Evolutionary conservation across 192 early-diverging fungal species (phyloP), one percentile per base, ranked within the genome.

Genomic region (Entomortierella parvispora): DNA sequence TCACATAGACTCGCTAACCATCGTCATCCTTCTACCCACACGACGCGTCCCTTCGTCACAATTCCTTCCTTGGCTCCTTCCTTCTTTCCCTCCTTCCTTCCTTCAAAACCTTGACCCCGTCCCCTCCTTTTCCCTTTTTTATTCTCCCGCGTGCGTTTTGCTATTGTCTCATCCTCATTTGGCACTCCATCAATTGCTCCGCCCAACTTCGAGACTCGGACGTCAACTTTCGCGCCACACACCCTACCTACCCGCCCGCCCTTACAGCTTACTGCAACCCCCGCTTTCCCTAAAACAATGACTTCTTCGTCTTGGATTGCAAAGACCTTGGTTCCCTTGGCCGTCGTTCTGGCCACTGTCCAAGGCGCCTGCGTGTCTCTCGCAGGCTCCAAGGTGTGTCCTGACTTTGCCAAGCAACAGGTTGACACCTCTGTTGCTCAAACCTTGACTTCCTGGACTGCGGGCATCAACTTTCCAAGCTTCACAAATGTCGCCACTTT

Each of bases 281-380:
- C 22, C 33, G 37, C 54, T 20, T 29, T 20, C 23, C n/a, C 14
- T 37, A 64, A 33, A 14, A 48, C 44, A 67, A 68, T 68, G 49
- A 61, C 71, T 32, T 12, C 43, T 4, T 50, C 58, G n/a, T 49
- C 72, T 29, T 62, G 64, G 72, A 15, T 63, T 28, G 40, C 74
- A 32, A 53, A 61, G 54, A 43, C 69, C 40, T 28, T 77, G 34
- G n/a, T 68, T 40, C 31, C 74, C 1, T 18, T 64, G 15, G 60
- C 66, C 34, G 18, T 77, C 43, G 14, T 77, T 25, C 59, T 58
- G 14, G 43, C 61, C 23, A 28, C 60, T 7, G 55, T 49, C 18
- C 52, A 77, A 3, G 45, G 60, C 11, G 40, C 15, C 9, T 77
- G 74, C 23, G 14, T 68, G 14, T n/a, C 58, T 17, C 65, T 77